phyloP scores from a whole-genome alignment of 257 asterid species.

The Euphrasia confusa region DNA sequence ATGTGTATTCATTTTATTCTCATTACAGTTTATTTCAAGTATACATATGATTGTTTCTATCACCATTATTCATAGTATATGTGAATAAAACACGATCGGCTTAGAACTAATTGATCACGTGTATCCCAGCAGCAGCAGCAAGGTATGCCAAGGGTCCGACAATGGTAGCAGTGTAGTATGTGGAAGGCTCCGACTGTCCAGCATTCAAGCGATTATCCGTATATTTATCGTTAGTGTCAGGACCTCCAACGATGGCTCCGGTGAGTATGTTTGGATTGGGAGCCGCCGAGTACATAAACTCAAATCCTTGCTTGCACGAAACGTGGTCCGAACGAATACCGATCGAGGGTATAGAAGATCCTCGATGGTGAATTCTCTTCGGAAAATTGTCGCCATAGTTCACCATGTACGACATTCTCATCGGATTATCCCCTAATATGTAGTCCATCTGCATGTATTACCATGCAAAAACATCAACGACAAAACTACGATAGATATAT shows the following conservation, averaged over 20 bases:
- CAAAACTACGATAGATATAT: too few relatives aligned
- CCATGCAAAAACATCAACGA: too few relatives aligned
- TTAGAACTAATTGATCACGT: too few relatives aligned
- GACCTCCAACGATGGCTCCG: constrained; percentile 89
- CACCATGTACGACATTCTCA: constrained; percentile 85
- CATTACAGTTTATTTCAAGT: too few relatives aligned
- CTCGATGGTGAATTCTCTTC: constrained; percentile 66
- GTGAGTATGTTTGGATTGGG: constrained; percentile 55
- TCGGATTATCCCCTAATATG: constrained; percentile 72
- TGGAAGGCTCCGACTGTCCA: constrained; percentile 75
- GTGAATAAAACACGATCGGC: too few relatives aligned
- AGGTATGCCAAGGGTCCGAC: constrained; percentile 84
- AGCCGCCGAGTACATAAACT: constrained; percentile 32
- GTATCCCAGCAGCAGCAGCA: constrained; percentile 20
- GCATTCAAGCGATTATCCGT: constrained; percentile 64
- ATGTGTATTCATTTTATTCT: too few relatives aligned
- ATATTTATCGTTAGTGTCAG: constrained; percentile 69
- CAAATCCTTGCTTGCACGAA: constrained; percentile 61
- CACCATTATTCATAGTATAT: too few relatives aligned
- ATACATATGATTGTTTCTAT: too few relatives aligned
- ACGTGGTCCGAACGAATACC: constrained; percentile 31
- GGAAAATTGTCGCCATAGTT: constrained; percentile 67
- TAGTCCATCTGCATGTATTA: constrained; percentile 54
- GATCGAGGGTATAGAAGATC: constrained; percentile 65
- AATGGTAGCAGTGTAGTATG: constrained; percentile 73